Evolutionary conservation across 192 early-diverging fungal genomes (phyloP).

Genomic region (Coemansia sp.): DNA sequence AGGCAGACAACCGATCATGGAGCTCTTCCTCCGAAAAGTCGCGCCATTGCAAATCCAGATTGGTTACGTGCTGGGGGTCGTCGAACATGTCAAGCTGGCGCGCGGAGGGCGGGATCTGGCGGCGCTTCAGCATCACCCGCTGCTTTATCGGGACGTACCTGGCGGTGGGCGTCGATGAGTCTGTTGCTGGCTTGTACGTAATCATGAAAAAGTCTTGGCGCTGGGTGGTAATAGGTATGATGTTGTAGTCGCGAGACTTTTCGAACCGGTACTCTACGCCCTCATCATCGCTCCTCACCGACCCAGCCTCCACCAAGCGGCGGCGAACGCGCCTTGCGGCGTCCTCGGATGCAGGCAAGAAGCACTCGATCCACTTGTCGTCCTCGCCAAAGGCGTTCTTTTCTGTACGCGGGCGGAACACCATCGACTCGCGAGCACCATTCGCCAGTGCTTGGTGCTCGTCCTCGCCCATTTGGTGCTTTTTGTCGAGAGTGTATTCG

Average conservation of each 20-base stretch:
- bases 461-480: neutral
- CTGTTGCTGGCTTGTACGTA: conserved; percentile 1
- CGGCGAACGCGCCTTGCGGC: conserved; percentile 15
- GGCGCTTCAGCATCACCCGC: conserved; percentile 38
- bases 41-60: conserved; percentile 37
- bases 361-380: conserved; percentile 47
- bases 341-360: conserved; percentile 30
- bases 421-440: conserved; percentile 30
- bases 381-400: conserved; percentile 38
- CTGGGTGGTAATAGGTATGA: conserved; percentile 11
- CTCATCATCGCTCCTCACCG: conserved; percentile 10
- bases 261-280: conserved; percentile 37
- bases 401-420: conserved; percentile 36
- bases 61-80: conserved; percentile 25
- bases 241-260: conserved; percentile 37
- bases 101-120: conserved; percentile 11
- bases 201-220: conserved; percentile 46
- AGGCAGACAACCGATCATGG: conserved; percentile 24
- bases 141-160: conserved; percentile 35
- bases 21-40: conserved; percentile 40
- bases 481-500: conserved; percentile 13
- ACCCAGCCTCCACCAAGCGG: conserved; percentile 3
- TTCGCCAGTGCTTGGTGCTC: conserved; percentile 21
- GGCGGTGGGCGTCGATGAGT: conserved; percentile 9
- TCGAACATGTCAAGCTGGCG: conserved; percentile 20